Conservation (phyloP, 352 stramenopile species). For the Phytopythium kandeliae region DNA sequence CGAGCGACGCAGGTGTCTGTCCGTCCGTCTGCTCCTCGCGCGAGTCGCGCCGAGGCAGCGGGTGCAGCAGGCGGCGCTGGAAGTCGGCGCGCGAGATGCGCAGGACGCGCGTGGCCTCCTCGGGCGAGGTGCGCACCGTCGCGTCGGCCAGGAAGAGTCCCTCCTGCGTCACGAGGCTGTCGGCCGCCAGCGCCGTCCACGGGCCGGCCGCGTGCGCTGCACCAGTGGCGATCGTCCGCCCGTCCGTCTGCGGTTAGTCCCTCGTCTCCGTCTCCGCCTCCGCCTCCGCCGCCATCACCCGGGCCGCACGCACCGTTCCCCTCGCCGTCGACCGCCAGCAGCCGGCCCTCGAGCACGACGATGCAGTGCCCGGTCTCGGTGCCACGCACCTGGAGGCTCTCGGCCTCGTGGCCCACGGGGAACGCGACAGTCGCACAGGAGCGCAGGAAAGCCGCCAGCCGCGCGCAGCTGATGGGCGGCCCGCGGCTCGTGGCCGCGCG, state of each 20-base stretch:
- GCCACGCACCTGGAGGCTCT: constrained; percentile 1
- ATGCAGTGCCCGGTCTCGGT: constrained; percentile 10
- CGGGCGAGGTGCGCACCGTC: constrained; percentile 23
- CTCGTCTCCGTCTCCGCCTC: no score
- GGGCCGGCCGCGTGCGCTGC: constrained; percentile 21
- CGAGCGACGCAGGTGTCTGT: no score
- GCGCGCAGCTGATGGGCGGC: constrained; percentile 14
- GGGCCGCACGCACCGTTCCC: constrained; percentile 10
- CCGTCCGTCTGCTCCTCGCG: not conserved
- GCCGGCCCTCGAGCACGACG: constrained; percentile 27
- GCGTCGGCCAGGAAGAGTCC: constrained; percentile 32
- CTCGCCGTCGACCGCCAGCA: constrained; percentile 21
- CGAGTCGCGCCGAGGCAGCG: constrained; percentile 20
- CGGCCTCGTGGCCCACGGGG: not conserved
- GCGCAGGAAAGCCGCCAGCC: constrained; percentile 20
- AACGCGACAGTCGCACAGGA: constrained; percentile 29
- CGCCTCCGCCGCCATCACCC: not conserved
- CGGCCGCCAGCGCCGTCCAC: constrained; percentile 28
- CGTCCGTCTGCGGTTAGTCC: no score
- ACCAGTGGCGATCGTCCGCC: no score
- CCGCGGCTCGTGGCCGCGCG: constrained; percentile 21
- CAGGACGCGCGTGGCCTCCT: constrained; percentile 17
- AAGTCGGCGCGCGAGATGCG: constrained; percentile 36
- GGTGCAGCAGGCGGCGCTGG: constrained; percentile 32
- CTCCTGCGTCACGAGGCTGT: constrained; percentile 38